Conservation (phyloP, 495 filamentous ascomycete species). For the Daldinia grandis region DNA sequence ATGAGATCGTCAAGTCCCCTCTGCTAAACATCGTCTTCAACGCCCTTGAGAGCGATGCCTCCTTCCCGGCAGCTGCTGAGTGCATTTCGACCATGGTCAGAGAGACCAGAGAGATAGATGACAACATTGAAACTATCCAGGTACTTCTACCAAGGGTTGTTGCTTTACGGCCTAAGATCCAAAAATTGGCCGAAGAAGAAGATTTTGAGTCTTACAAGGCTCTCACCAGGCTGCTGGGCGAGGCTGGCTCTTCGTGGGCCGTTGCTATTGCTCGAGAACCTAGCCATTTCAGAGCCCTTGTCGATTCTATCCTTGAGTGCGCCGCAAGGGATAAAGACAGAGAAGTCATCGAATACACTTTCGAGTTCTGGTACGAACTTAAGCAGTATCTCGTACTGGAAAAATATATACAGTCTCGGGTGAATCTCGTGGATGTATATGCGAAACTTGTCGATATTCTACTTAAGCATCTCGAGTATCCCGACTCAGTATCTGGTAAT, state of each 20-base stretch:
- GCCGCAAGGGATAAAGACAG: conserved; percentile 84
- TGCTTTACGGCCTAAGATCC: conserved; percentile 80
- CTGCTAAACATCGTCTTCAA: conserved; percentile 82
- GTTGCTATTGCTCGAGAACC: conserved; percentile 87
- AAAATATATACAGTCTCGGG: conserved; percentile 81
- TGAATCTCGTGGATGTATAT: conserved; percentile 79
- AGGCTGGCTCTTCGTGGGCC: conserved; percentile 94
- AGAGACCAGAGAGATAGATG: conserved; percentile 94
- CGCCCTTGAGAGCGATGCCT: conserved; percentile 74
- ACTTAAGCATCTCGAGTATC: conserved; percentile 90
- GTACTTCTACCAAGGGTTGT: conserved; percentile 85
- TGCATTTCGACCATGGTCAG: conserved; percentile 89
- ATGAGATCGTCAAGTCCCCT: conserved; percentile 83
- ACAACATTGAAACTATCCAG: conserved; percentile 80
- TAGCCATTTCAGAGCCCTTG: conserved; percentile 79
- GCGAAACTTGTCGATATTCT: conserved; percentile 91
- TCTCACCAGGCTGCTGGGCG: conserved; percentile 86
- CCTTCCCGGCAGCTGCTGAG: conserved; percentile 91
- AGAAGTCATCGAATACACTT: conserved; percentile 90
- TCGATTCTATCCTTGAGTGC: conserved; percentile 90
- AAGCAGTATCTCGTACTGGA: conserved; percentile 95
- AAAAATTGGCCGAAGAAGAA: conserved; percentile 78
- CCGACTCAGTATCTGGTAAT: conserved; percentile 73
- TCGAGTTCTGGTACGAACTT: conserved; percentile 97
- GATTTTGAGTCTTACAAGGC: conserved; percentile 90